A percentile compares a stretch with the other conserved stretches of the same genome.
phyloP scores from a whole-genome alignment of 345 rosid genomes.

The Salix arbutifolia region DNA sequence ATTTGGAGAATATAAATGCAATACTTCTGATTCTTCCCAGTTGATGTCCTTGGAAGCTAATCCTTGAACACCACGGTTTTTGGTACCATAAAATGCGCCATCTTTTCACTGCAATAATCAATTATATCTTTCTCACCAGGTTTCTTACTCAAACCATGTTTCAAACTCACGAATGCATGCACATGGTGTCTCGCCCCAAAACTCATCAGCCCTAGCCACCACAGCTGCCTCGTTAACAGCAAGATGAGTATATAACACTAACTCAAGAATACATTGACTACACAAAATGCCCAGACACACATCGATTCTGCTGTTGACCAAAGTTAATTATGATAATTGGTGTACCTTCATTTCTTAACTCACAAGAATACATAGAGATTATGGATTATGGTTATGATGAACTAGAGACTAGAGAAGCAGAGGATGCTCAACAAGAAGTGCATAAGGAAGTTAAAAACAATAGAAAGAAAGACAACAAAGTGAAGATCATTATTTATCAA shows the following conservation, averaged over 20 bases:
- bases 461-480: no score
- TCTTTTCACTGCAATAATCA: conserved; percentile 43
- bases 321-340: no score
- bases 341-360: no score
- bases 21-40: conserved; percentile 75
- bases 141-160: not conserved
- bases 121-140: conserved; percentile 43
- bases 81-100: conserved; percentile 84
- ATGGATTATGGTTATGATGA: no score
- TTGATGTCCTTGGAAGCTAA: conserved; percentile 73
- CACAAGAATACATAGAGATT: no score
- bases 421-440: no score
- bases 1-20: no score
- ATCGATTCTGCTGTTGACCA: no score
- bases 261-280: conserved; percentile 2
- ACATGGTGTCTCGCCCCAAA: conserved; percentile 28
- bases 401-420: no score
- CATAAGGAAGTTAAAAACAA: no score
- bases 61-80: conserved; percentile 50
- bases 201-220: conserved; percentile 21
- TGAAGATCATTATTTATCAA: no score
- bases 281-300: no score
- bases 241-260: conserved; percentile 6
- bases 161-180: conserved; percentile 24
- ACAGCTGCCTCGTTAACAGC: conserved; percentile 26